Conservation (phyloP, 2,329 filamentous ascomycete species). For the Pezicula carpinea region DNA sequence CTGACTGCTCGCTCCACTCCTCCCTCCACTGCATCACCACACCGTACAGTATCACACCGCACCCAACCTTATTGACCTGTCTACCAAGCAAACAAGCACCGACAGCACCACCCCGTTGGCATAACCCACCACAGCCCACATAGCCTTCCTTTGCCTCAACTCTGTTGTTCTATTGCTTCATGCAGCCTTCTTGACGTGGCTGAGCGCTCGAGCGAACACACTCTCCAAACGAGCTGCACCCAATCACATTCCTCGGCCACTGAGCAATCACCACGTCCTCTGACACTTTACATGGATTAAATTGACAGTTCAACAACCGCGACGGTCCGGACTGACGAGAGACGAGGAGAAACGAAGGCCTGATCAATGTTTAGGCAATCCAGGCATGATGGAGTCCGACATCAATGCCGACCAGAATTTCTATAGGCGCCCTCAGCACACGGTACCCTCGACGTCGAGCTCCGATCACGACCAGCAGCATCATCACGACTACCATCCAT, state of each 20-base stretch:
- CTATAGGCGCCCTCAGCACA: slow-evolving; percentile 18
- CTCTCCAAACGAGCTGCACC: slow-evolving; percentile 14
- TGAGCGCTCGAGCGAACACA: slow-evolving; percentile 2
- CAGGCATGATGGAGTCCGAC: slow-evolving; percentile 26
- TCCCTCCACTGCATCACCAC: no score
- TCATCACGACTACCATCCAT: slow-evolving; percentile 12
- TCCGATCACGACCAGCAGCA: slow-evolving; percentile 8
- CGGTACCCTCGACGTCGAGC: background rate
- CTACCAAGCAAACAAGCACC: background rate
- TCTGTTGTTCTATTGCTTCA: background rate
- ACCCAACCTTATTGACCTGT: no score
- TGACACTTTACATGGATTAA: slow-evolving; percentile 18
- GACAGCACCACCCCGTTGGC: background rate
- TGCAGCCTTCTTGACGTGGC: slow-evolving; percentile 1
- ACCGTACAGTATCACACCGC: no score
- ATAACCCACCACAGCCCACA: background rate
- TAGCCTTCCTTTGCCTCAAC: background rate
- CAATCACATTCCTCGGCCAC: slow-evolving; percentile 17
- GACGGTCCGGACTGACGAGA: background rate
- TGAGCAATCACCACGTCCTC: slow-evolving; percentile 20
- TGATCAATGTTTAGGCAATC: slow-evolving; percentile 25
- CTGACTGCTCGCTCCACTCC: no score
- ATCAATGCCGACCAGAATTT: slow-evolving; percentile 30
- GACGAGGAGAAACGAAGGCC: slow-evolving; percentile 9
- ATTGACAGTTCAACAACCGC: slow-evolving; percentile 6